Conservation (phyloP, 2,329 filamentous ascomycete species). For the Colletotrichum sublineola region DNA sequence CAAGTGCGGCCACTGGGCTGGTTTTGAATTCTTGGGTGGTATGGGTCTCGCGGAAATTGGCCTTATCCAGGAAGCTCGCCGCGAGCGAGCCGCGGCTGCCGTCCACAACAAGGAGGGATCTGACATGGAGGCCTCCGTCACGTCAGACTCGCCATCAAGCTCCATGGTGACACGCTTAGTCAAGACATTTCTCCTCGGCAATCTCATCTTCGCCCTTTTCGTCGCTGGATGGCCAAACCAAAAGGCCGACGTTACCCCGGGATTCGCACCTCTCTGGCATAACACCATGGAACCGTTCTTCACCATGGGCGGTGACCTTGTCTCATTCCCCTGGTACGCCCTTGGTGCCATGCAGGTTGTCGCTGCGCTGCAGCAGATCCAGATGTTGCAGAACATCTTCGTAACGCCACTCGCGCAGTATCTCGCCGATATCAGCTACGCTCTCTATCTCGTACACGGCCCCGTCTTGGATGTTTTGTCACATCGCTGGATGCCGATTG, state of each 20-base stretch:
- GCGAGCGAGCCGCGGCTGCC: slow-evolving; percentile 15
- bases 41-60: slow-evolving; percentile 61
- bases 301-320: slow-evolving; percentile 49
- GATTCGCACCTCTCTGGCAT: slow-evolving; percentile 50
- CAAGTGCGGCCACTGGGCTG: slow-evolving; percentile 57
- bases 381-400: slow-evolving; percentile 54
- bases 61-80: slow-evolving; percentile 49
- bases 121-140: slow-evolving; percentile 28
- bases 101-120: slow-evolving; percentile 42
- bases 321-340: slow-evolving; percentile 53
- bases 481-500: slow-evolving; percentile 40
- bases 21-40: slow-evolving; percentile 61
- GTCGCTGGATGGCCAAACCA: slow-evolving; percentile 58
- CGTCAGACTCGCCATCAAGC: slow-evolving; percentile 10
- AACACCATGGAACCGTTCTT: slow-evolving; percentile 53
- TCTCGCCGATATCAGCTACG: slow-evolving; percentile 68
- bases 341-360: slow-evolving; percentile 52
- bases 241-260: slow-evolving; percentile 51
- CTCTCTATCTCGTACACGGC: slow-evolving; percentile 71
- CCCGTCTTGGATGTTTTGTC: slow-evolving; percentile 58
- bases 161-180: slow-evolving; percentile 40
- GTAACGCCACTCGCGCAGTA: slow-evolving; percentile 65
- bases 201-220: slow-evolving; percentile 51
- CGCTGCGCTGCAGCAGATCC: slow-evolving; percentile 49
- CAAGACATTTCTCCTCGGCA: slow-evolving; percentile 45